Evolutionary conservation across 495 filamentous ascomycete species (phyloP).

Genomic region (Podospora pseudopauciseta): DNA sequence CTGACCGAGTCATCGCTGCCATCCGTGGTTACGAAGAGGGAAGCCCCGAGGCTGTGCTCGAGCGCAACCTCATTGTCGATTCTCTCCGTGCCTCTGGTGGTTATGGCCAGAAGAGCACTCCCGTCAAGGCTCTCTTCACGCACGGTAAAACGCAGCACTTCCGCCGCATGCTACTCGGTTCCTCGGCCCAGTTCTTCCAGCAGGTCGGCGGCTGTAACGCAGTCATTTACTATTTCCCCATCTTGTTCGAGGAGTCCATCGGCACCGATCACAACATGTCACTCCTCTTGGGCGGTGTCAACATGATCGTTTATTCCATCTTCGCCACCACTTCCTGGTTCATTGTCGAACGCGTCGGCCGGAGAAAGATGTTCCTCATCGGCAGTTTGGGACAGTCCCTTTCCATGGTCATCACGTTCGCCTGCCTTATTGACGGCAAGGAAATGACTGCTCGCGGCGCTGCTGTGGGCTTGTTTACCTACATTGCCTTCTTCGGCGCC

Average conservation of each 20-base stretch:
- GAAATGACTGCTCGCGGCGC: constrained; percentile 59
- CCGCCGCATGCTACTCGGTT: constrained; percentile 59
- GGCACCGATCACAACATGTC: constrained; percentile 54
- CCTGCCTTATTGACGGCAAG: constrained; percentile 60
- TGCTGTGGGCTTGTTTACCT: constrained; percentile 73
- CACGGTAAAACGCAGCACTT: constrained; percentile 63
- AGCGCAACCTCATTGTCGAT: constrained; percentile 64
- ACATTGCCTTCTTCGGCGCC: constrained; percentile 73
- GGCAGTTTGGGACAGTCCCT: constrained; percentile 66
- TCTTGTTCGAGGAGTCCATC: constrained; percentile 69
- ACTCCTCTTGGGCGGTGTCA: constrained; percentile 71
- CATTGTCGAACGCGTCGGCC: constrained; percentile 69
- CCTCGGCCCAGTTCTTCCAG: constrained; percentile 69
- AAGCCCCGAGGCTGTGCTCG: constrained; percentile 49
- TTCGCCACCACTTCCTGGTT: constrained; percentile 79
- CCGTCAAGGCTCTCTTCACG: constrained; percentile 55
- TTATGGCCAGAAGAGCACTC: constrained; percentile 50
- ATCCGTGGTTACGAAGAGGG: constrained; percentile 59
- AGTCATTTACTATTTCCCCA: constrained; percentile 80
- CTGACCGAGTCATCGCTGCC: constrained; percentile 65
- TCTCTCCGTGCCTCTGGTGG: constrained; percentile 61
- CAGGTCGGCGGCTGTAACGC: constrained; percentile 75
- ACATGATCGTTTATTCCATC: constrained; percentile 75
- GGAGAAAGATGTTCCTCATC: constrained; percentile 66
- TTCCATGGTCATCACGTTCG: constrained; percentile 74